Base-by-base conservation (phyloP, 495 filamentous ascomycete genomes). In the Trypethelium eluteriae region DNA sequence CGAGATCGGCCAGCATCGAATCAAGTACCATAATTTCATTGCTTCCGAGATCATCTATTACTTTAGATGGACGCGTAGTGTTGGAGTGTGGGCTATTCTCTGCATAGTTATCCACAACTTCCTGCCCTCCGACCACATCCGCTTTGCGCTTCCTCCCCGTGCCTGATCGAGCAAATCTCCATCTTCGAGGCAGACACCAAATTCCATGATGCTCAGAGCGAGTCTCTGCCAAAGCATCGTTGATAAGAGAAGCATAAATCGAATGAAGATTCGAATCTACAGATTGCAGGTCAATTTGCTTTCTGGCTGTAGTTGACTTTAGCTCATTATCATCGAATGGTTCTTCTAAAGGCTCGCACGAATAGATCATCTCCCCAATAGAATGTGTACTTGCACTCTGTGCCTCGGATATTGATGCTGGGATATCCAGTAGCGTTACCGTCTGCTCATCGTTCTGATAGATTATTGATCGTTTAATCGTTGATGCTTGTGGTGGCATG, bases 351-450 rank as follows among this genome's bases (percentile, higher is more conserved):
- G 77, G 72, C 35, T 53, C 9, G 2, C 63, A 67, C 0, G 77
- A 73, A 67, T 9, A 76, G 67, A 57, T 63, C 11, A 59, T 53
- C 39, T 34, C 70, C 64, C 47, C 47, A 49, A 2, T 49, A 39
- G 14, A 36, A 12, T 34, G 41, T 18, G 11, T 18, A 2, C 38
- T 7, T 41, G 16, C 9, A 2, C 68, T 71, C 69, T 79, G 78
- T 10, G 75, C 78, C 32, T 63, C 38, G 62, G 72, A 66, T 66
- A 90, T 87, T 2, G 88, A 89, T n/a, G 68, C 68, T 16, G 88
- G 88, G 32, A 88, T 85, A 70, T 90, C 88, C 53, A 90, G 68
- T 14, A 90, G 75, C 41, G 83, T 81, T 25, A 82, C 68, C 2
- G 78, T 79, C 3, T 73, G 62, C 1, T 73, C 65, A 16, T 62